Evolutionary conservation across 345 rosid genomes (phyloP), one percentile per base, ranked within the genome.

Genomic region (Rhodamnia argentea): DNA sequence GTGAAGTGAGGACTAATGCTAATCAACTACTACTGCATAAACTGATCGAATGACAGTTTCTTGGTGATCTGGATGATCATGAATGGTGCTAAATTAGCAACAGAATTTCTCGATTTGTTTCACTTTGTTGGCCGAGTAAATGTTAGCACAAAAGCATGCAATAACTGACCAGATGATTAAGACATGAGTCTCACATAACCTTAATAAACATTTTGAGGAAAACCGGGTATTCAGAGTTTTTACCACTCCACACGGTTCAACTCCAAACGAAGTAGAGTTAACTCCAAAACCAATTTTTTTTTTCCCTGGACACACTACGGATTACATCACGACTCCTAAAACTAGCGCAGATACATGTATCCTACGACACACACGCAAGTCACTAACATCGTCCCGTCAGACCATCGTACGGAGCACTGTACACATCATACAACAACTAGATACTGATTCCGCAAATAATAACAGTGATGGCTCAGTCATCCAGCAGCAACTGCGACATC

Each of bases 371-470:
- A 47, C 81, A 70, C 81, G 47, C 81, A 70, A 70, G 47, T 37
- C 47, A 70, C 26, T 70, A 70, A 70, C 81, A 70, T 5, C 2
- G 24, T 37, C 78, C 40, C 13, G 7, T 70, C 70, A 85, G 82
- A 76, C 74, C 88, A 90, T 89, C 70, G 86, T 53, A 58, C 74
- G 29, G 90, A 58, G 86, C 89, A 88, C 88, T 90, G 86, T 91
- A 92, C 94, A 93, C 83, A 89, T 85, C 91, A 89, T 81, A 87
- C 87, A 60, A 84, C 82, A 4, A 42, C 78, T 32, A 32, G 78
- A 20, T 37, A 37, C 81, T 70, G 15, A 29, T 64, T 70, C 47
- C 16, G 81, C 81, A 37, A 70, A 37, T 70, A 70, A 37, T 70
- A 70, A 70, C 81, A 70, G 47, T 20, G 81, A 70, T 70, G 47